Base-by-base conservation (phyloP, 1,284 basidiomycete species). In the Moesziomyces aphidis region DNA sequence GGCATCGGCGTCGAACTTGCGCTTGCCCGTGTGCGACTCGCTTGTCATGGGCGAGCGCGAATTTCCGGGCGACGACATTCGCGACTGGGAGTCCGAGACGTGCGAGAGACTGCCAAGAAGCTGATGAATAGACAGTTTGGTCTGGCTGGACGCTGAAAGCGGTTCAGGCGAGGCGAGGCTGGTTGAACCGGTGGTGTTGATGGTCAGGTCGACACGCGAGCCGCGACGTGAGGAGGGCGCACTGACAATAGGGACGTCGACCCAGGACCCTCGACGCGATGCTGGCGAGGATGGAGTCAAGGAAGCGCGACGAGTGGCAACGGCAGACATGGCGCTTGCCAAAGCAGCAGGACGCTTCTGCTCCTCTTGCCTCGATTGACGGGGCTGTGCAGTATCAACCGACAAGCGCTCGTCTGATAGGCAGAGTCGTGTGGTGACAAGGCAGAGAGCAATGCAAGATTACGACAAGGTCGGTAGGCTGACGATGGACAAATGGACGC, bases 241-340 rank as follows among this genome's bases (percentile, higher is more conserved):
- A 42, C 59, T 62, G 46, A n/a, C 52, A 8, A 44, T 42, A 9
- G 59, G 55, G 48, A 59, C 45, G 49, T 68, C 61, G n/a, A 63
- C 66, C 66, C 66, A 63, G n/a, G 66, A 69, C 24, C 52, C 61
- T 60, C 66, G 66, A 59, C 61, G 66, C 22, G 66, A 69, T 45
- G 60, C 66, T 49, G 66, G 66, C 22, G 66, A 69, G 55, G 66
- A 69, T 52, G 61, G 60, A 46, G 66, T 69, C 61, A 63, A 44
- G 50, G 66, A 69, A 44, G 66, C 47, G 62, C 66, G 62, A 22
- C 66, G 66, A 23, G 66, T 59, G 11, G 61, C 66, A 43, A 63
- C 61, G 53, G 39, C 39, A 7, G 56, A 69, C 66, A 69, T 69
- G 66, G 50, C 61, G 55, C 49, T 53, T 36, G 36, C 50, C 26